These are phyloP conservation scores for Monascus purpureus DNA, from an alignment of 495 filamentous ascomycete species.

Conservation along the genomic window DNA sequence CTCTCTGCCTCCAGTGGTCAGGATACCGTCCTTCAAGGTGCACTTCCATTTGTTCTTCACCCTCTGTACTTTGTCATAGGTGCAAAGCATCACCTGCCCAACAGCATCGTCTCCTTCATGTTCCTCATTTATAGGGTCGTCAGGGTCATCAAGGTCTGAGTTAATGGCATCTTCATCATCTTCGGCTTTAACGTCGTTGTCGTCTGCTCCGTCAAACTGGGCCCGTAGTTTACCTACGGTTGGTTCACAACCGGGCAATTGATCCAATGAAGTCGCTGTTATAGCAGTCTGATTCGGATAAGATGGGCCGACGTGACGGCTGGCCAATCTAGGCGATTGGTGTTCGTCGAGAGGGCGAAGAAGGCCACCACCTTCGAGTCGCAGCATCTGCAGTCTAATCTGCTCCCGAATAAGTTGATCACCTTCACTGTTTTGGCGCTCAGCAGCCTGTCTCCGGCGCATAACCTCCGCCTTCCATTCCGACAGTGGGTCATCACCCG, in stretches of 20 bases:
- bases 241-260: background rate
- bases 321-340: conserved; percentile 3
- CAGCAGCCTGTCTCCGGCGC: conserved; percentile 39
- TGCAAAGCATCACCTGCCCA: conserved; percentile 88
- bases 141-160: conserved; percentile 90
- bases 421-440: conserved; percentile 50
- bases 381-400: conserved; percentile 41
- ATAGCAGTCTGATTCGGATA: conserved; percentile 8
- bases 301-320: background rate
- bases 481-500: conserved; percentile 34
- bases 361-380: conserved; percentile 68
- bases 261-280: background rate
- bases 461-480: conserved; percentile 47
- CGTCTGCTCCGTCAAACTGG: conserved; percentile 53
- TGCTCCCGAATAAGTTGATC: conserved; percentile 28
- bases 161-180: conserved; percentile 94
- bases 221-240: conserved; percentile 10
- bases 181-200: conserved; percentile 45
- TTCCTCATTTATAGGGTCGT: conserved; percentile 65
- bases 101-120: conserved; percentile 69
- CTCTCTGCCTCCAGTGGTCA: conserved; percentile 83
- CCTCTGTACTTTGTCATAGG: conserved; percentile 97
- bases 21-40: conserved; percentile 87
- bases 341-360: conserved; percentile 49
- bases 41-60: conserved; percentile 99